Conservation (phyloP, 192 early-diverging fungal genomes). For the Chytriomyces sp. region DNA sequence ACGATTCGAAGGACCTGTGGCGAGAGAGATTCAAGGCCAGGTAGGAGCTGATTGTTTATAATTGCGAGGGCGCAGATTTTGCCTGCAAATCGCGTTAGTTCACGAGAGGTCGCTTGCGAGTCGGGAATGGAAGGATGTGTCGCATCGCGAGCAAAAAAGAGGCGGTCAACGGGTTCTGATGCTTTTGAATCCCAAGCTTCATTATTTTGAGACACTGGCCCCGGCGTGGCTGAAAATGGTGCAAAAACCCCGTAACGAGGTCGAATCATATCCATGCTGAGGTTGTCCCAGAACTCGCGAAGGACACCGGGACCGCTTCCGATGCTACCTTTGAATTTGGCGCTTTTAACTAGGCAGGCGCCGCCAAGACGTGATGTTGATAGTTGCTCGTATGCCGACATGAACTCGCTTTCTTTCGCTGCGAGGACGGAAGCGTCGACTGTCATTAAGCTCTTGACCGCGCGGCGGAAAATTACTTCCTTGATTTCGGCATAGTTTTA, state of each 20-base stretch:
- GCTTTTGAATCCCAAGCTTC: not conserved
- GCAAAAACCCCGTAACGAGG: constrained; percentile 12
- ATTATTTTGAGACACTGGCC: not conserved
- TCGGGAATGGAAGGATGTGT: not conserved
- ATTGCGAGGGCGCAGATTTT: constrained; percentile 11
- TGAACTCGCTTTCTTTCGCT: not conserved
- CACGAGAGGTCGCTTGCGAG: not conserved
- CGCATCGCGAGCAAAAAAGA: constrained; percentile 10
- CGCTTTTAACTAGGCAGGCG: not conserved
- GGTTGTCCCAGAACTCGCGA: constrained; percentile 22
- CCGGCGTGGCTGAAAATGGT: not conserved
- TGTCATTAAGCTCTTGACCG: not conserved
- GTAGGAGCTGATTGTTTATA: constrained; percentile 1
- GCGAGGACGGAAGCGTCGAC: not conserved
- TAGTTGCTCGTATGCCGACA: constrained; percentile 3
- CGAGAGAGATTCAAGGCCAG: constrained; percentile 7
- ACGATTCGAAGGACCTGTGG: constrained; percentile 10
- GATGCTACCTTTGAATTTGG: not conserved
- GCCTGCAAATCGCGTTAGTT: constrained; percentile 10
- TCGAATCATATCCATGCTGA: constrained; percentile 16
- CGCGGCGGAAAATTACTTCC: not conserved
- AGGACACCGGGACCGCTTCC: constrained; percentile 17
- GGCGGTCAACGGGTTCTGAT: not conserved
- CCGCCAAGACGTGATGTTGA: not conserved
- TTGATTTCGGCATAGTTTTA: too few relatives aligned